phyloP scores from a whole-genome alignment of 495 filamentous ascomycete species.

The Penicillium verhagenii region DNA sequence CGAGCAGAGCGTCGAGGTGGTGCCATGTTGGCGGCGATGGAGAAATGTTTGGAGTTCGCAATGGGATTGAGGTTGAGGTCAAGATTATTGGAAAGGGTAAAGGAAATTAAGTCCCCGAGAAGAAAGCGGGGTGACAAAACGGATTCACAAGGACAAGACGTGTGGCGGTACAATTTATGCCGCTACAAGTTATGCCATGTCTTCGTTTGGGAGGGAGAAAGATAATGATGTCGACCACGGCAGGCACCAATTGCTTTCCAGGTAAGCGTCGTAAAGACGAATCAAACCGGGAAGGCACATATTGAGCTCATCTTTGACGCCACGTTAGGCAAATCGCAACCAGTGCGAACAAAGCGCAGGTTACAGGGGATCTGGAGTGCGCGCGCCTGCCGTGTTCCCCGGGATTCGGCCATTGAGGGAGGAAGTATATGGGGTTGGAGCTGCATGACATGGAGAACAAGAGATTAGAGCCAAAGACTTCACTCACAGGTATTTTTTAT shows the following conservation, averaged over 20 bases:
- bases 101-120: constrained; percentile 1
- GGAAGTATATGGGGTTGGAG: constrained; percentile 5
- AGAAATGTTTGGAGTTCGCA: constrained; percentile 4
- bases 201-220: constrained; percentile 6
- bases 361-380: constrained; percentile 19
- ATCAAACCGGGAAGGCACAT: constrained; percentile 42
- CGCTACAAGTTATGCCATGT: no score
- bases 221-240: not conserved
- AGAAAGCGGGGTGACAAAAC: not conserved
- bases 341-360: constrained; percentile 29
- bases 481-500: constrained; percentile 25
- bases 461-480: not conserved
- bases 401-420: constrained; percentile 2
- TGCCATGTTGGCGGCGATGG: constrained; percentile 38
- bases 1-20: constrained; percentile 49
- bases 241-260: constrained; percentile 17
- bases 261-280: constrained; percentile 10
- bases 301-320: constrained; percentile 28
- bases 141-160: constrained; percentile 1
- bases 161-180: constrained; percentile 22
- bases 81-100: constrained; percentile 2
- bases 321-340: constrained; percentile 24
- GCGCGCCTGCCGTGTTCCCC: constrained; percentile 18
- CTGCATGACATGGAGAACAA: not conserved
- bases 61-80: not conserved